Evolutionary conservation across 1,284 basidiomycete genomes (phyloP).

Genomic region (Puccinia polysora): DNA sequence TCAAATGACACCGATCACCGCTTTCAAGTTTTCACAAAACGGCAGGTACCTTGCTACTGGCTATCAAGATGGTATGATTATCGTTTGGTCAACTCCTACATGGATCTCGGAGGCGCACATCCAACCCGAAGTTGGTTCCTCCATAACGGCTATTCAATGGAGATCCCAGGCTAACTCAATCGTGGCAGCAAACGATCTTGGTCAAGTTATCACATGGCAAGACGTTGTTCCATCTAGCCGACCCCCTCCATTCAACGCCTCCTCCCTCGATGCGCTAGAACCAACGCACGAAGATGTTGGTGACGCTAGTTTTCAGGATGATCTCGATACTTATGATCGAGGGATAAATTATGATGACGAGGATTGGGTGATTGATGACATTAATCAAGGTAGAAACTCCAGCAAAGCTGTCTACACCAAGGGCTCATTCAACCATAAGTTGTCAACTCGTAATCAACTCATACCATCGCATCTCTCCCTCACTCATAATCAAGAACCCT

Average conservation of each 20-base stretch:
- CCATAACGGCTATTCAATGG: constrained; percentile 19
- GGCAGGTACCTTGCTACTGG: constrained; percentile 87
- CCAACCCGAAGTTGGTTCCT: constrained; percentile 1
- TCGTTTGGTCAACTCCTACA: constrained; percentile 57
- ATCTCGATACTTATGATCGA: constrained; percentile 56
- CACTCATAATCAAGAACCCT: constrained; percentile 72
- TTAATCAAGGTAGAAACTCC: constrained; percentile 58
- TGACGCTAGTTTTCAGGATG: constrained; percentile 12
- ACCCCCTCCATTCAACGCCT: constrained; percentile 50
- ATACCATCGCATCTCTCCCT: constrained; percentile 82
- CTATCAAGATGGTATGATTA: constrained; percentile 55
- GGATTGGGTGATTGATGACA: constrained; percentile 79
- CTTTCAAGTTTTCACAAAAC: constrained; percentile 76
- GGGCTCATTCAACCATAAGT: constrained; percentile 61
- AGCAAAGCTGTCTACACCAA: constrained; percentile 57
- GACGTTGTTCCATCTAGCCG: constrained; percentile 51
- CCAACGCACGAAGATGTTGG: constrained; percentile 48
- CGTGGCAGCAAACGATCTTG: constrained; percentile 50
- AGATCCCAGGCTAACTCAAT: constrained; percentile 46
- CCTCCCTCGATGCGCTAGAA: constrained; percentile 44
- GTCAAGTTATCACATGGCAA: constrained; percentile 45
- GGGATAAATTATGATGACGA: constrained; percentile 59
- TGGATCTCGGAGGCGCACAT: constrained; percentile 48
- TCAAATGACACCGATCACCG: constrained; percentile 61
- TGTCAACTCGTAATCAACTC: constrained; percentile 55